Base-by-base conservation (phyloP, 192 early-diverging fungal species). In the Gamsiella multidivaricata region DNA sequence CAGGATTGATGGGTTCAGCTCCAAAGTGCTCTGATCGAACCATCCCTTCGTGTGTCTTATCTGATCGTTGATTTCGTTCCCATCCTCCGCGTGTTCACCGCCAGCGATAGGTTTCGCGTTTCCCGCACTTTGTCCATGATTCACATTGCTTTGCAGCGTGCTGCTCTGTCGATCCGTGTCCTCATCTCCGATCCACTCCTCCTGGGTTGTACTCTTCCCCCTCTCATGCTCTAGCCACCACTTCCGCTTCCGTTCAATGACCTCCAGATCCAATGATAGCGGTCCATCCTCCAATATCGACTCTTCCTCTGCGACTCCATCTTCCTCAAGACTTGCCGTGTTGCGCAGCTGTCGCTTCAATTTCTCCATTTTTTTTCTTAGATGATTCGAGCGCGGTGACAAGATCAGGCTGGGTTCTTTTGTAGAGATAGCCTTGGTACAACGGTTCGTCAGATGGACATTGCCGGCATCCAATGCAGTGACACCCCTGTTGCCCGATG, bases 271-370 rank as follows among this genome's bases (percentile, higher is more conserved):
- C 34, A 76, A n/a, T 5, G 73, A 67, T 7, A 76, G 52, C 1
- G 73, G 73, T 7, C 73, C 73, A 28, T 76, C 65, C 3, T 62
- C 65, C 31, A 76, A 1, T 14, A 45, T 55, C 1, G 73, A 76
- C 14, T 68, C 59, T 22, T 73, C 69, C 3, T 43, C 46, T 32
- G 23, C 41, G 11, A 23, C 50, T 12, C 9, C 41, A 1, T 49
- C 33, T 10, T 29, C 58, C 8, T 76, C 65, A 11, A 76, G 52
- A 54, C 73, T 76, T 3, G 52, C 52, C 3, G 73, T 56, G 26
- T 47, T 76, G 15, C 73, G 29, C 3, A 76, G 25, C 41, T 68
- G 73, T 2, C 65, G 47, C 34, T 57, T 61, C 1, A 76, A 34
- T 25, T 39, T 53, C 3, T 76, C 45, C 59, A 76, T 55, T 20